A percentile compares a stretch with the other conserved stretches of the same genome.
Conservation (phyloP, 306 rosid genomes). For the Senna siamea region DNA sequence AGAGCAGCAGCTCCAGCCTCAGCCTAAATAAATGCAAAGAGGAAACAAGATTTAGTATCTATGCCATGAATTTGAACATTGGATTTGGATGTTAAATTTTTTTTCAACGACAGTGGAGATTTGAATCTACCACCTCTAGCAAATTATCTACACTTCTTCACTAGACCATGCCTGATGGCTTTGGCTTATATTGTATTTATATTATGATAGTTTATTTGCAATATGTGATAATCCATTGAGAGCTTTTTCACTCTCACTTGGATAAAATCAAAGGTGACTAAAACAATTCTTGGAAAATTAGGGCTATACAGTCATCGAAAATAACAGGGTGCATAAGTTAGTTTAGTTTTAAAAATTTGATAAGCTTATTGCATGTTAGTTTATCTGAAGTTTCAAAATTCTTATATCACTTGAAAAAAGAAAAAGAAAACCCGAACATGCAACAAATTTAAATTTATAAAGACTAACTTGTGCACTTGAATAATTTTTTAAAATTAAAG, state of each 20-base stretch:
- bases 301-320: too few species aligned
- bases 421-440: neutral
- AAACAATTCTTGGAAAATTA: neutral
- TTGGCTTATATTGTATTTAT: neutral
- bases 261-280: neutral
- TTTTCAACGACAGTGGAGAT: neutral
- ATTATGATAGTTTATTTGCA: neutral
- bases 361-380: neutral
- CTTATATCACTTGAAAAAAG: too few species aligned
- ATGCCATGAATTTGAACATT: neutral
- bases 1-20: constrained; percentile 33
- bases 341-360: neutral
- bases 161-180: too few species aligned
- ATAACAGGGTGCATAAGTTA: too few species aligned
- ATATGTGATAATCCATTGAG: neutral
- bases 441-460: too few species aligned
- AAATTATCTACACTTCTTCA: too few species aligned
- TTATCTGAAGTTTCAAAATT: too few species aligned
- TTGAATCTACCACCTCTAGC: neutral
- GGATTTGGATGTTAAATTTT: neutral
- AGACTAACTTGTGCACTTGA: too few species aligned
- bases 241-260: neutral
- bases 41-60: neutral
- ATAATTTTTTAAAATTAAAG: too few species aligned
- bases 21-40: constrained; percentile 25